Base-by-base conservation (phyloP, 2,329 filamentous ascomycete species). In the Fragosphaeria purpurea region DNA sequence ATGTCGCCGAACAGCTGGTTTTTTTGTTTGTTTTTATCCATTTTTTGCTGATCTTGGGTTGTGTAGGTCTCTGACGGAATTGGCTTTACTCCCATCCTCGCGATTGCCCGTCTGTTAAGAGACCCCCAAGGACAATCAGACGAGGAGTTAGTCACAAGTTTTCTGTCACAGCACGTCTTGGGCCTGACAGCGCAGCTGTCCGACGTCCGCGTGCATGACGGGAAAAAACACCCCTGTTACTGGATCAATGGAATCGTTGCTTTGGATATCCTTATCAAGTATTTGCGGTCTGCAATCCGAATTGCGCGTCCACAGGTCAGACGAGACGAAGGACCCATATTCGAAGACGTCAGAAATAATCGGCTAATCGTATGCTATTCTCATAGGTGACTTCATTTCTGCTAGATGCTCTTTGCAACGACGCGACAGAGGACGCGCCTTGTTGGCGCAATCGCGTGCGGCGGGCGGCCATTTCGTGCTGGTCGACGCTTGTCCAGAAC, bases 141-240 rank as follows among this genome's bases (percentile, higher is more conserved):
- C 9, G 64, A 63, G 2, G 80, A 84, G 53, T 67, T 79, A 1
- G 72, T 94, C 31, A 83, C 82, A 1, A 72, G 77, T 0, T 97
- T 95, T 62, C 77, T 97, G 41, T 83, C 94, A 55, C 77, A 80
- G 34, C 85, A 96, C 63, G 82, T 94, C 37, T 76, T 98, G 6
- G 91, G 89, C 6, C 81, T 97, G 49, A 89, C 96, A 67, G 83
- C 88, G 6, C 79, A 84, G 38, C 82, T 97, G 56, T 88, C 87
- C 1, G 83, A 90, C 49, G 70, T 78, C 8, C 82, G 39, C 12
- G 44, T 13, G 7, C 48, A 50, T 9, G 50, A 50, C 8, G 50
- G 55, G 32, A 56, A 55, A 41, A 53, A 50, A 32, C 55, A 58
- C 13, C 42, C 52, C 6, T 56, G 56, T 50, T 51, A 58, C 37